Base-by-base conservation (phyloP, 2,329 filamentous ascomycete genomes). In the Seiridium cupressi region DNA sequence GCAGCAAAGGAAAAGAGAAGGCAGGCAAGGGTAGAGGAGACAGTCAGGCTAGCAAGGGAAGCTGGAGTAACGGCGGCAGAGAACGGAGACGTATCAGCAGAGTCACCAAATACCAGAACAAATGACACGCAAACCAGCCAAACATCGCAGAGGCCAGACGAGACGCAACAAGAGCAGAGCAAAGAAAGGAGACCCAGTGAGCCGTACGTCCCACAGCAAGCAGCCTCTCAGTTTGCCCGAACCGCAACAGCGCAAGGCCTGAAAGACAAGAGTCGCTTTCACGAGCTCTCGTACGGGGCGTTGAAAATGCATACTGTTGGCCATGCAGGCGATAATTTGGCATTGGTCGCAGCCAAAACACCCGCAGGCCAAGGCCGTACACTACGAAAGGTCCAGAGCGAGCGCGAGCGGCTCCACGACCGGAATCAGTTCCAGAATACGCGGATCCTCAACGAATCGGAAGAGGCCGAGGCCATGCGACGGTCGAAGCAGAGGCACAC, bases 211-310 rank as follows among this genome's bases (percentile, higher is more conserved):
- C 85, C 85, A 11, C 76, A 77, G 57, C 77, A 82, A 42, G 84
- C 84, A 0, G 84, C 84, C 1, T 68, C 77, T 10, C 83, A 86
- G 60, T 87, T 87, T 66, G 73, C 79, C 8, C 73, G 77, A 48
- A 87, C 84, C 0, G 80, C 84, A 0, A 84, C 82, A 18, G 73
- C 77, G 13, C 77, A 78, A 26, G 66, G 68, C 46, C 72, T 74
- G 68, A 71, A 72, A 34, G 70, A 78, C 54, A 67, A 68, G 5
- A 64, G 66, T 34, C 68, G 74, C 8, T 35, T 76, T 10, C 80
- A 82, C 64, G 79, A 74, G 57, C 67, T 83, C 10, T 80, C 81
- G 6, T 72, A 73, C 44, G 69, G 72, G 26, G 78, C 76, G 1
- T 67, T 82, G 60, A 77, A 74, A 44, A 73, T 76, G 58, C 76